Evolutionary conservation across 371 early-diverging fungal species (phyloP), one percentile per base, ranked within the genome.

Genomic region (Rhizomucor pusillus): DNA sequence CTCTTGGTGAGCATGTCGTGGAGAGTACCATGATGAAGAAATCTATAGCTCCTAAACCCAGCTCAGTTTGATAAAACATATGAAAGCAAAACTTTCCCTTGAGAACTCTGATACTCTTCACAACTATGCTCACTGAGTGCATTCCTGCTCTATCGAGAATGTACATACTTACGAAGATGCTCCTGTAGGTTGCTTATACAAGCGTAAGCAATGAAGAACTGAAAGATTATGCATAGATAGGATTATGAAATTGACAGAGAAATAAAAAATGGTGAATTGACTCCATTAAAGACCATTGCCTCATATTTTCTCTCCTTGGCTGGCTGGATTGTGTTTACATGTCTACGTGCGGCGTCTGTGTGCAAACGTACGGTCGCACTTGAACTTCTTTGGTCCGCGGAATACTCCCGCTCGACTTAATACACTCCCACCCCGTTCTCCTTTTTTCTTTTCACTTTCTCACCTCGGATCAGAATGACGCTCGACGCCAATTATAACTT

Each of bases 401-500:
- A 41, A 41, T 41, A 3, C 14, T 41, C 5, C 16, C 3, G 37
- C 37, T 9, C 14, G 44, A 14, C 12, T 10, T 12, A 43, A 43
- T 9, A 43, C 12, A 47, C 23, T 23, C 25, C 16, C 29, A 11
- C 25, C 22, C 48, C 24, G 11, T 25, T 23, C 29, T 29, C 19
- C 29, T 14, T 10, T 48, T 33, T 33, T 11, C 29, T 29, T 48
- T 18, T 25, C 51, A 37, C 22, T 37, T 50, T 39, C 13, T 50
- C 39, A 35, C 22, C 41, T 19, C 5, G 11, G 47, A 23, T 47
- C 39, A 10, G 7, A 40, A 60, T 62, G 57, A 53, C 53, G 18
- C 20, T 57, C 19, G 63, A 62, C 19, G 43, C 34, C 50, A 54
- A 57, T 29, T 56, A 53, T 19, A 50, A 52, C 20, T 57, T 63